Base-by-base conservation (phyloP, 768 basidiomycete genomes). In the Daedalea quercina region DNA sequence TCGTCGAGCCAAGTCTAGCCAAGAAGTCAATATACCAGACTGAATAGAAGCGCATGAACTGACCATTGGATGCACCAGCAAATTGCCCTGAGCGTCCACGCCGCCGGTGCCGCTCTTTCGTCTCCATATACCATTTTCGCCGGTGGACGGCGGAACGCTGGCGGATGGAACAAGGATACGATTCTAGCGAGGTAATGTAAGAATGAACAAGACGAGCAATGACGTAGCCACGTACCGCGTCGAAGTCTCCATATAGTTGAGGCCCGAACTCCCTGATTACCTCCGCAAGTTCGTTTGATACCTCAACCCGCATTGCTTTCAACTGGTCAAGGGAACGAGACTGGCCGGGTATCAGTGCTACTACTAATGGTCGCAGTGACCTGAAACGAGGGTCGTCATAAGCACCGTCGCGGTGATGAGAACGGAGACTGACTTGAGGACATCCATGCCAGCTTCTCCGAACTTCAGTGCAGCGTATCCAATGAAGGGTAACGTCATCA, bases 371-470 rank as follows among this genome's bases (percentile, higher is more conserved):
- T 31, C 90, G 82, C 28, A 98, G 75, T 17, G 94, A 96, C 67
- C 93, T 96, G 52, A 34, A n/a, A 40, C 24, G 22, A 48, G 17
- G 28, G 17, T 46, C 42, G 47, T 48, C 9, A 19, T n/a, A 28
- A 8, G 42, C 9, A 13, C 22, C 12, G 24, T 12, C 46, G n/a
- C n/a, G n/a, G n/a, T n/a, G n/a, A n/a, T 31, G 22, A n/a, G 17
- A 35, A 44, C 12, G 44, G 6, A n/a, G 34, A 70, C 87, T 59
- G 61, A 94, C 94, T 97, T 97, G 50, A 94, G 76, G 24, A 98
- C 93, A 62, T 98, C 95, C 82, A 96, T 86, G 22, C 94, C 95
- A 31, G 94, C 95, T 67, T 98, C 95, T 41, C 95, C 95, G 62
- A 98, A 98, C 68, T 96, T 95, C 49, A 98, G 78, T 6, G 95